Evolutionary conservation across 257 asterid genomes (phyloP), one percentile per base, ranked within the genome.

Genomic region (Petrea volubilis): DNA sequence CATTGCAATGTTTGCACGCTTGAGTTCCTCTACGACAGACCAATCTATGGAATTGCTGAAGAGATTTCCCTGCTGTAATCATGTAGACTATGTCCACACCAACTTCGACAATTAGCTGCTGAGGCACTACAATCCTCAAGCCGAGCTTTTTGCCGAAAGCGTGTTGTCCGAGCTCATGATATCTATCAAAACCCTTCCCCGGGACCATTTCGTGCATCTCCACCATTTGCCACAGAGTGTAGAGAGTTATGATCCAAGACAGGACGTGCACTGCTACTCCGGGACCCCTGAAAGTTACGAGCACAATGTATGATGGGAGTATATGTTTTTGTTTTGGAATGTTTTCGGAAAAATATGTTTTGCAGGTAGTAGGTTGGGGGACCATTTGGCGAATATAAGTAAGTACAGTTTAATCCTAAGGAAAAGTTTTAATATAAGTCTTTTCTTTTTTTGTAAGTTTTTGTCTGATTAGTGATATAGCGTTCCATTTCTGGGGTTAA

Each of bases 71-170:
- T 27, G 79, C 82, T 9, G 74, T 64, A 10, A 80, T 66, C 82
- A 80, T 77, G 81, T 77, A 80, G 5, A 80, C 79, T 3, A 77
- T 80, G 73, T 80, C 75, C 18, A 77, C 75, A 6, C 80, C 85
- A 34, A 73, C 77, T 36, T 73, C 77, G 0, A 80, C 81, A 10
- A 76, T 28, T 0, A 80, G 76, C 60, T 80, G 81, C 23, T 56
- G 77, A 20, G 84, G 81, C 63, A 80, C 76, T 1, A 80, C 77
- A 43, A 80, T 76, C 81, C 81, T 68, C 31, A 76, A 23, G n/a
- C 80, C 81, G 1, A 80, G 81, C 40, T 76, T 80, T 11, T 67
- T 36, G 0, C 84, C 81, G 4, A 76, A 80, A 40, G 84, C 83
- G 2, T 71, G 72, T 31, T 79, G 80, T 2, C 84, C 84, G 6